These are phyloP conservation scores for Syzygium oleosum DNA, from an alignment of 345 rosid genomes.

Conservation along the genomic window DNA sequence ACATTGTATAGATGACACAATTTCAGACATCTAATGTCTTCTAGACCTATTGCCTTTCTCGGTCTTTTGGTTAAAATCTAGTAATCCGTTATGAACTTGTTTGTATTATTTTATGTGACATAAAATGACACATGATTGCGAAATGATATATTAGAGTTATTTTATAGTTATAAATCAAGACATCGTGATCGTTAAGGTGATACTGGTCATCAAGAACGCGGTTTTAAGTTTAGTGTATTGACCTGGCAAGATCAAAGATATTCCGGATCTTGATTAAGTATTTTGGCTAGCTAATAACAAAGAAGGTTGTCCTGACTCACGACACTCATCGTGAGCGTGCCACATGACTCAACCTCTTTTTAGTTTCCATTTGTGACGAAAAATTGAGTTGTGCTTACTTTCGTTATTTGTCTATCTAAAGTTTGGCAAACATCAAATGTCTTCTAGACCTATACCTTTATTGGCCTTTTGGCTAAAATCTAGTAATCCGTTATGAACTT, in stretches of 20 bases:
- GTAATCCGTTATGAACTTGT: background rate
- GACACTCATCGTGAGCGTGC: background rate
- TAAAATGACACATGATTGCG: background rate
- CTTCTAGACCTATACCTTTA: constrained; percentile 19
- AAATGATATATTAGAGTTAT: background rate
- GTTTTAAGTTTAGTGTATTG: background rate
- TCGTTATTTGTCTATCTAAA: background rate
- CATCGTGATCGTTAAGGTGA: background rate
- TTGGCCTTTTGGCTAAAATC: constrained; percentile 55
- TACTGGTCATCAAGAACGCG: background rate
- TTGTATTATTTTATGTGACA: background rate
- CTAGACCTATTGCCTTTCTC: constrained; percentile 25
- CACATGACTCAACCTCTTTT: background rate
- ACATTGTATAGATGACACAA: background rate
- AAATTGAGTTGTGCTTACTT: background rate
- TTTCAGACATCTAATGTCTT: background rate
- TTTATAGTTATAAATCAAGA: background rate
- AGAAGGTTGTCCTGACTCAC: background rate
- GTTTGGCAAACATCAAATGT: background rate
- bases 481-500: background rate
- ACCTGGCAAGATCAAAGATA: background rate
- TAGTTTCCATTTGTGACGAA: background rate
- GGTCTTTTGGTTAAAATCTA: constrained; percentile 49
- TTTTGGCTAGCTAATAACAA: background rate
- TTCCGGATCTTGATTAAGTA: background rate